A percentile compares a stretch with the other conserved stretches of the same genome.
Evolutionary conservation across 768 basidiomycete genomes (phyloP).

Genomic region (Mycena capillaripes): DNA sequence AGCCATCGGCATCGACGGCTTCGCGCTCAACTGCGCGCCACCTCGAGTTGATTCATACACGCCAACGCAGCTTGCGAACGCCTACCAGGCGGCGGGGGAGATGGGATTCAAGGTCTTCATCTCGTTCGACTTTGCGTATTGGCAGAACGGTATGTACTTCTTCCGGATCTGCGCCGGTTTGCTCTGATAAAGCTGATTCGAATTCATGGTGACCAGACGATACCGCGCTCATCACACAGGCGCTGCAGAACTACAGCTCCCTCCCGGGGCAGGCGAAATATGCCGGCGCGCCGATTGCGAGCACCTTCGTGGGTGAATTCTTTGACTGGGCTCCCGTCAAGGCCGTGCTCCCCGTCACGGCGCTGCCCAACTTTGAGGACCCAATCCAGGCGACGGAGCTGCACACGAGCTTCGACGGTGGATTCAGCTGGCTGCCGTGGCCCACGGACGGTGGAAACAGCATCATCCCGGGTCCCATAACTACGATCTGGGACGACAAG

Average conservation of each 20-base stretch:
- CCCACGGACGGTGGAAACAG: constrained; percentile 34
- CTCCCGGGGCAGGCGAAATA: constrained; percentile 55
- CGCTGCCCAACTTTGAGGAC: constrained; percentile 44
- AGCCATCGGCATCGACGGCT: constrained; percentile 48
- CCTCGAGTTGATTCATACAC: constrained; percentile 51
- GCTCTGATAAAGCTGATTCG: not conserved
- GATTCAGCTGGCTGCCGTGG: constrained; percentile 48
- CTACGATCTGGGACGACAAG: constrained; percentile 18
- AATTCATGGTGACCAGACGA: constrained; percentile 31
- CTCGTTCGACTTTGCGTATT: constrained; percentile 50
- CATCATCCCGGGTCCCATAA: constrained; percentile 25
- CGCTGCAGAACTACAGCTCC: constrained; percentile 51
- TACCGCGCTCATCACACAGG: constrained; percentile 46
- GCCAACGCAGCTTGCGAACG: constrained; percentile 47
- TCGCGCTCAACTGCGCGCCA: constrained; percentile 53
- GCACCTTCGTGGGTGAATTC: constrained; percentile 60
- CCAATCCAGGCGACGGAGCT: constrained; percentile 34
- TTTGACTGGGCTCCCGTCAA: constrained; percentile 50
- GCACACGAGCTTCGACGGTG: constrained; percentile 41
- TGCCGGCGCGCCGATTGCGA: constrained; percentile 53
- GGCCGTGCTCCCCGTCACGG: constrained; percentile 36
- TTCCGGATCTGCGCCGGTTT: not conserved
- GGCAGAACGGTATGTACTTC: constrained; percentile 43
- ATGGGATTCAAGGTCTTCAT: constrained; percentile 52
- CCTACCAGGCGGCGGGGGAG: constrained; percentile 52